These are phyloP conservation scores for Triadica sebifera DNA, from an alignment of 345 rosid species.

Conservation along the genomic window DNA sequence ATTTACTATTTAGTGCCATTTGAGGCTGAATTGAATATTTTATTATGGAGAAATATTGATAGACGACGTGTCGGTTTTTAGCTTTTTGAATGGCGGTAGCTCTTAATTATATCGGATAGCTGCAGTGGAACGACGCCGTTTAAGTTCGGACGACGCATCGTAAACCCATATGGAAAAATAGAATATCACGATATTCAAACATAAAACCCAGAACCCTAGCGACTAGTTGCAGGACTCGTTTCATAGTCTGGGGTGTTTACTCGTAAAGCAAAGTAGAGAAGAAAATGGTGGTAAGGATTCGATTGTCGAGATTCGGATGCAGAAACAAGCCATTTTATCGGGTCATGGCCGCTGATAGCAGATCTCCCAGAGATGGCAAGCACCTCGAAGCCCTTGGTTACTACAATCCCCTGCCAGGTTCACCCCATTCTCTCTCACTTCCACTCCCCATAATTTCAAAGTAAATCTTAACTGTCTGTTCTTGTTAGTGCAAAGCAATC, in stretches of 20 bases:
- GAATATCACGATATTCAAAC: too few relatives aligned
- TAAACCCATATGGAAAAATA: too few relatives aligned
- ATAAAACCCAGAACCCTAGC: not conserved
- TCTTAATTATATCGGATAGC: too few relatives aligned
- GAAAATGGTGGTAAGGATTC: conserved; percentile 66
- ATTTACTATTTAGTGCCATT: too few relatives aligned
- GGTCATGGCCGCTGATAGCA: conserved; percentile 74
- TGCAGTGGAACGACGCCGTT: too few relatives aligned
- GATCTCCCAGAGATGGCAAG: conserved; percentile 82
- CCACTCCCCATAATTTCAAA: not conserved
- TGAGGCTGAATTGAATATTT: too few relatives aligned
- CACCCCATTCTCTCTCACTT: conserved; percentile 4
- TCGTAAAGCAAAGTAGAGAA: not conserved
- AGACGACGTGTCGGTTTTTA: too few relatives aligned
- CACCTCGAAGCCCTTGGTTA: conserved; percentile 80
- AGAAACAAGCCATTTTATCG: conserved; percentile 71
- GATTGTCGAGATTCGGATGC: conserved; percentile 76
- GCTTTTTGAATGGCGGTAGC: too few relatives aligned
- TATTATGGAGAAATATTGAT: too few relatives aligned
- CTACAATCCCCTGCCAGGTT: conserved; percentile 77
- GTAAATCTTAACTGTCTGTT: not conserved
- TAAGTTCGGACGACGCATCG: too few relatives aligned
- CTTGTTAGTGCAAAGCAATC: not conserved
- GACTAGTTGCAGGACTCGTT: not conserved
- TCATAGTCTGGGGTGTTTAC: not conserved